Percentiles rank a stretch among this genome's conserved stretches.
Conservation (phyloP, 148 eudicot genomes). For the Pharnaceum exiguum region DNA sequence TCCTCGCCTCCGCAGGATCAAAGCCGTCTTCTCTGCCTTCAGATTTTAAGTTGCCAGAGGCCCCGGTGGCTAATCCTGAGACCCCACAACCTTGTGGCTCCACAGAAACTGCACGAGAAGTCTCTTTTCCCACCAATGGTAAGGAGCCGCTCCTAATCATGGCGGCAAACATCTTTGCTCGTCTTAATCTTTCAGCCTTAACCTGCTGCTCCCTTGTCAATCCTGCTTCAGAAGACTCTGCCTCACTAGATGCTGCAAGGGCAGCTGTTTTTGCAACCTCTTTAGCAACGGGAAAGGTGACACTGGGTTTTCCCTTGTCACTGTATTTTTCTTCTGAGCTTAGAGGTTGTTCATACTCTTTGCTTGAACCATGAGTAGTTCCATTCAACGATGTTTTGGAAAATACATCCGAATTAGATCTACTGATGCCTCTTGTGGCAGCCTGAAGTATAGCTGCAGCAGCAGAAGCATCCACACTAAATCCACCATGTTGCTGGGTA, state of each 20-base stretch:
- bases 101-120: slow-evolving; percentile 43
- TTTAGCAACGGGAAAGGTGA: slow-evolving; percentile 31
- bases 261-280: slow-evolving; percentile 40
- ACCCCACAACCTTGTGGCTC: slow-evolving; percentile 42
- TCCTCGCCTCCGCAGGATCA: slow-evolving; percentile 28
- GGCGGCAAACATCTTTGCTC: slow-evolving; percentile 95
- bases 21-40: slow-evolving; percentile 50
- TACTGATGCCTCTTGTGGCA: slow-evolving; percentile 80
- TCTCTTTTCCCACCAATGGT: slow-evolving; percentile 43
- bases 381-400: slow-evolving; percentile 41
- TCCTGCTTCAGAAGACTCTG: slow-evolving; percentile 52
- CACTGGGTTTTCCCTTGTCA: slow-evolving; percentile 22
- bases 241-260: slow-evolving; percentile 46
- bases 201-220: slow-evolving; percentile 72
- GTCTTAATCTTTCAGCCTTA: slow-evolving; percentile 83
- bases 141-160: slow-evolving; percentile 67
- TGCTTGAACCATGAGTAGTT: slow-evolving; percentile 21
- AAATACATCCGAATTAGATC: slow-evolving; percentile 48
- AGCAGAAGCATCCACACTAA: slow-evolving; percentile 60
- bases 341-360: slow-evolving; percentile 28
- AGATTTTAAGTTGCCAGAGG: slow-evolving; percentile 9
- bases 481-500: slow-evolving; percentile 36
- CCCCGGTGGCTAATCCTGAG: slow-evolving; percentile 21
- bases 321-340: slow-evolving; percentile 23
- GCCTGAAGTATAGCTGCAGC: slow-evolving; percentile 98